Percentiles rank a stretch among this genome's conserved stretches.
Evolutionary conservation across 73 alveolate species (phyloP).

Genomic region (Tetrahymena thermophila): DNA sequence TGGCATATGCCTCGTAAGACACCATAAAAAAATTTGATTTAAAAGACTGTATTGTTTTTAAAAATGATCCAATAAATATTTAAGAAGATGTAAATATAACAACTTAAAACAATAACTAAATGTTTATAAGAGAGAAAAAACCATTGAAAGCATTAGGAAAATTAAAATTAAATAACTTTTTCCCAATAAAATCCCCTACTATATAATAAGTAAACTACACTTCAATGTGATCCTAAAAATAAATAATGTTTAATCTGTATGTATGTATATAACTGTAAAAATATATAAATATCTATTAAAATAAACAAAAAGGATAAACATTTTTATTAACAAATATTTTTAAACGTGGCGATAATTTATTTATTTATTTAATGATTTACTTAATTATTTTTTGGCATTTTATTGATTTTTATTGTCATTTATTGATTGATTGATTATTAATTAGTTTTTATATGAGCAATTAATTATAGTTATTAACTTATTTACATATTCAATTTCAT

Average conservation of each 20-base stretch:
- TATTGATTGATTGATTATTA: too few relatives aligned
- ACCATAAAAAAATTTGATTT: not conserved
- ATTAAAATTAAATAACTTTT: not conserved
- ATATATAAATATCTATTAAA: too few relatives aligned
- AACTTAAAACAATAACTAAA: not conserved
- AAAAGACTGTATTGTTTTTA: not conserved
- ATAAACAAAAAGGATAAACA: too few relatives aligned
- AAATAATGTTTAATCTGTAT: not conserved
- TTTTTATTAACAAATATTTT: too few relatives aligned
- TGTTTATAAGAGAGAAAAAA: not conserved
- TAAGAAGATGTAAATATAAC: not conserved
- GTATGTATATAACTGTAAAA: too few relatives aligned
- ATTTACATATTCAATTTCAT: not conserved
- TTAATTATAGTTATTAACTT: not conserved
- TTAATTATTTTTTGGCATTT: too few relatives aligned
- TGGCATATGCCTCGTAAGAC: not conserved
- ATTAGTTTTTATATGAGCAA: not conserved
- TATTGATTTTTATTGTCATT: too few relatives aligned
- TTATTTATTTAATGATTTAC: too few relatives aligned
- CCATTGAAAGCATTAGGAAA: not conserved
- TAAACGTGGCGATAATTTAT: too few relatives aligned
- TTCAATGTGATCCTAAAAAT: not conserved
- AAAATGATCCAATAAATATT: not conserved
- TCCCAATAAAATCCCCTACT: not conserved
- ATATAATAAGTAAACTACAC: not conserved